Percentiles rank a stretch among this genome's conserved stretches.
These are phyloP conservation scores for Helicocarpus griseus DNA, from an alignment of 2,329 filamentous ascomycete genomes.

Conservation along the genomic window DNA sequence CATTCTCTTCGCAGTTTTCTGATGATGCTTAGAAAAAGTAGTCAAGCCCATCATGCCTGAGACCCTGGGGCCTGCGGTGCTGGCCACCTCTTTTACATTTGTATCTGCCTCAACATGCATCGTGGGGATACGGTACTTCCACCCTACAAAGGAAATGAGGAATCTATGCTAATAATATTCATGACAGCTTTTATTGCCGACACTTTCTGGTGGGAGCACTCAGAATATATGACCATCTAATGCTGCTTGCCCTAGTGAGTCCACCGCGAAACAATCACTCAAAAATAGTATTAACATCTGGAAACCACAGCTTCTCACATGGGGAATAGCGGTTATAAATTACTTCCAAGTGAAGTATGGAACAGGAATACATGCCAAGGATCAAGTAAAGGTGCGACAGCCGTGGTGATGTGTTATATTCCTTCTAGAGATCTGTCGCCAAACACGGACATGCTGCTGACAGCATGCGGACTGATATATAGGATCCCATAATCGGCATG, in stretches of 20 bases:
- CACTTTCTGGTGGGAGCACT: neutral
- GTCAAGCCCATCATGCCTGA: neutral
- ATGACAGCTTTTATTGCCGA: neutral
- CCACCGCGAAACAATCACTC: neutral
- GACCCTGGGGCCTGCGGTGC: neutral
- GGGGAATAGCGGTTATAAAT: slow-evolving; percentile 1
- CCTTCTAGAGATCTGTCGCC: too few relatives aligned
- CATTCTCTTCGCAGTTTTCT: too few relatives aligned
- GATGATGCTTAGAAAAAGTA: too few relatives aligned
- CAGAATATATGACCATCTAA: slow-evolving; percentile 1
- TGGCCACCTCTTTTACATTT: neutral
- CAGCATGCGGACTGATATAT: neutral
- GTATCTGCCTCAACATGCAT: neutral
- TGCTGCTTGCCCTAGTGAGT: neutral
- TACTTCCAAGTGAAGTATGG: slow-evolving; percentile 2
- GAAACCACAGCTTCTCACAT: neutral
- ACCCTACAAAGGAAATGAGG: neutral
- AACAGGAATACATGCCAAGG: neutral
- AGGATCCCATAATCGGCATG: neutral
- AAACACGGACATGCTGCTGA: too few relatives aligned
- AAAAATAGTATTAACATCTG: neutral
- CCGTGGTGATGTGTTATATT: too few relatives aligned
- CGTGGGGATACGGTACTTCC: neutral
- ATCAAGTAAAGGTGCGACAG: neutral
- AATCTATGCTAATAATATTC: neutral